Percentiles rank a stretch among this genome's conserved stretches.
Evolutionary conservation across 1,284 basidiomycete species (phyloP).

Genomic region (Cutaneotrichosporon mucoides): DNA sequence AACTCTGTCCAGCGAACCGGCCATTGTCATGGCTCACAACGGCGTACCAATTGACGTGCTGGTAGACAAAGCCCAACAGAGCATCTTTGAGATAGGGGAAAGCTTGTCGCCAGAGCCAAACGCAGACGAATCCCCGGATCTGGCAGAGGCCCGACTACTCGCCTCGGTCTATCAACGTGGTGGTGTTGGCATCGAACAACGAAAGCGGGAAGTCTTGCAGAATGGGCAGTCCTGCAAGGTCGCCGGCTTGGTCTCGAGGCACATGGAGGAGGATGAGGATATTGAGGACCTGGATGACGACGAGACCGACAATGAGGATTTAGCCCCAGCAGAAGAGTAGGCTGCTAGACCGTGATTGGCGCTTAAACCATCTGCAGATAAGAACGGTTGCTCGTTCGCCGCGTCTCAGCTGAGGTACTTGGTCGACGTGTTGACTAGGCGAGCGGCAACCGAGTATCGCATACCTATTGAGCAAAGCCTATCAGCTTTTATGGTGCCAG

Average conservation of each 20-base stretch:
- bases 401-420: conserved; percentile 26
- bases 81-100: conserved; percentile 23
- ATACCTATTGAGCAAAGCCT: conserved; percentile 30
- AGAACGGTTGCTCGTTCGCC: conserved; percentile 12
- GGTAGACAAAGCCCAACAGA: conserved; percentile 17
- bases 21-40: conserved; percentile 28
- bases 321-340: conserved; percentile 32
- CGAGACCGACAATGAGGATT: background rate
- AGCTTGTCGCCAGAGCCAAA: conserved; percentile 16
- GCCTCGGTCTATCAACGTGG: conserved; percentile 22
- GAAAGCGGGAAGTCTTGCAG: conserved; percentile 18
- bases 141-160: conserved; percentile 20
- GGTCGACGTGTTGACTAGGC: conserved; percentile 19
- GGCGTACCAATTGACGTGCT: conserved; percentile 29
- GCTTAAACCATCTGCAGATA: conserved; percentile 9
- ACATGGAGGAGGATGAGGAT: background rate
- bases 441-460: conserved; percentile 23
- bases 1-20: conserved; percentile 29
- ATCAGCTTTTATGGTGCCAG: conserved; percentile 39
- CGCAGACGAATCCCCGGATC: conserved; percentile 21
- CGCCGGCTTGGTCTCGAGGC: conserved; percentile 20
- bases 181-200: conserved; percentile 28
- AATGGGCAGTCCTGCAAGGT: conserved; percentile 25
- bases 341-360: no score
- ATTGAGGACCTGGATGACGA: conserved; percentile 1